These are phyloP conservation scores for Ogataea corticis DNA, from an alignment of 805 yeast species.

Conservation along the genomic window DNA sequence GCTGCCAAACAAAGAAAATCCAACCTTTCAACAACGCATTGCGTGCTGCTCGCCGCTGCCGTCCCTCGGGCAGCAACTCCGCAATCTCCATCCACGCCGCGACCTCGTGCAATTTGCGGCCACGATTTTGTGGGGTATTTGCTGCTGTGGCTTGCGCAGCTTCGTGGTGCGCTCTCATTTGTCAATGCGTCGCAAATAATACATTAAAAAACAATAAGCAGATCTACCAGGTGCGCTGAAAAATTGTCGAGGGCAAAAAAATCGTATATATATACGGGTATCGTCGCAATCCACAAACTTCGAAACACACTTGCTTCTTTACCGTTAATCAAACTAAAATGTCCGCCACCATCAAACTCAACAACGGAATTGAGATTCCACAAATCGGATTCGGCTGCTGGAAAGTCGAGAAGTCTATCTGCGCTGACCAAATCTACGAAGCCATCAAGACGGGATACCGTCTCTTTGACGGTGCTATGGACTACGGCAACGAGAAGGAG, in stretches of 20 bases:
- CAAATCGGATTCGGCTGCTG: slow-evolving; percentile 59
- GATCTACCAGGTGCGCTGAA: background rate
- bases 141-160: no score
- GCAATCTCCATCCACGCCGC: no score
- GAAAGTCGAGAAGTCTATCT: slow-evolving; percentile 50
- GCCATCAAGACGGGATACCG: slow-evolving; percentile 88
- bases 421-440: slow-evolving; percentile 61
- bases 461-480: slow-evolving; percentile 69
- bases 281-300: no score
- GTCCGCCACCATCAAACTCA: slow-evolving; percentile 26
- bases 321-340: slow-evolving; percentile 10
- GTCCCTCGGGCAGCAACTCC: no score
- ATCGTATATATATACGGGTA: background rate
- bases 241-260: background rate
- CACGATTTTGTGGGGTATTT: no score
- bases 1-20: no score
- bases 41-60: no score
- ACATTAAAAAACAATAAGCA: background rate
- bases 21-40: no score
- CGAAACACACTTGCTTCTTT: no score
- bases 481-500: slow-evolving; percentile 70
- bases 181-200: no score
- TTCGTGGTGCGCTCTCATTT: no score
- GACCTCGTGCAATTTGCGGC: no score
- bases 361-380: slow-evolving; percentile 44